Evolutionary conservation across 306 rosid genomes (phyloP).

Genomic region (Cucumis hystrix): DNA sequence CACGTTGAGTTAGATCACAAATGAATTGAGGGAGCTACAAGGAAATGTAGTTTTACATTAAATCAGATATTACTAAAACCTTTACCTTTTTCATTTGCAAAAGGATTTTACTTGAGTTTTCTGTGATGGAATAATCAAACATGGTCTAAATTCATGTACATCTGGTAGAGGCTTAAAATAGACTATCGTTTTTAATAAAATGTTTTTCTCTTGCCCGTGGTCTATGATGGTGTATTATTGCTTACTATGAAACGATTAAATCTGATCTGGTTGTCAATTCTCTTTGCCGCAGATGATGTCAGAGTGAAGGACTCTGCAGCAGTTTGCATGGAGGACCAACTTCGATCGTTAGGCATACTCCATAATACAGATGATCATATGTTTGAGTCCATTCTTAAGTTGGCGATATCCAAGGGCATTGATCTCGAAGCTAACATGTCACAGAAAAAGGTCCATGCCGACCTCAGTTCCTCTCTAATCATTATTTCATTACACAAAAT

Average conservation of each 20-base stretch:
- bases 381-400: slow-evolving; percentile 24
- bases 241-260: background rate
- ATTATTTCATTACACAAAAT: background rate
- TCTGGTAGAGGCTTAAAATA: background rate
- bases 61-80: background rate
- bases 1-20: background rate
- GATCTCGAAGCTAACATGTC: slow-evolving; percentile 42
- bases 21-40: background rate
- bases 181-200: background rate
- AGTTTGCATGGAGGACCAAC: slow-evolving; percentile 60
- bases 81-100: background rate
- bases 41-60: background rate
- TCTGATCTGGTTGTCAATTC: slow-evolving; percentile 14
- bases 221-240: background rate
- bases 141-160: background rate
- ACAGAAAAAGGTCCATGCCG: slow-evolving; percentile 39
- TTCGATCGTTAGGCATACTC: slow-evolving; percentile 58
- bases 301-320: slow-evolving; percentile 21
- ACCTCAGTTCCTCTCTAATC: background rate
- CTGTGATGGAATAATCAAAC: background rate
- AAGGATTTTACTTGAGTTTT: background rate
- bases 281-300: slow-evolving; percentile 44
- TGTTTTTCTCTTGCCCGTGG: background rate
- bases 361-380: slow-evolving; percentile 28
- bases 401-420: slow-evolving; percentile 37